Percentiles rank a stretch among this genome's conserved stretches.
Conservation (phyloP, 805 yeast species). For the Kuraishia hungarica region DNA sequence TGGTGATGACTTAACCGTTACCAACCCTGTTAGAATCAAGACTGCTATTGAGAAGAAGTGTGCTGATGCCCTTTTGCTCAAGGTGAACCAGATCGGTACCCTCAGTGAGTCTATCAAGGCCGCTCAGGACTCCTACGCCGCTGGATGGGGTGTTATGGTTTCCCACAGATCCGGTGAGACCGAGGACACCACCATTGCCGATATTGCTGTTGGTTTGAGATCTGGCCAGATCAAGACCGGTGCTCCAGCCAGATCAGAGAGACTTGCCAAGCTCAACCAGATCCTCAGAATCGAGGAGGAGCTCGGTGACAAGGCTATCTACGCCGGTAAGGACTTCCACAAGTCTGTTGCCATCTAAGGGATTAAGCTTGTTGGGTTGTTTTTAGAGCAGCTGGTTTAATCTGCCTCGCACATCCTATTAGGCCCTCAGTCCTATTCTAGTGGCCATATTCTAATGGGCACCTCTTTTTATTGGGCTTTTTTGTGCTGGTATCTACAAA, state of each 20-base stretch:
- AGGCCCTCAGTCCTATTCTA: background rate
- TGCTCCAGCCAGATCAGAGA: conserved; percentile 99
- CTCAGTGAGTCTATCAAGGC: conserved; percentile 94
- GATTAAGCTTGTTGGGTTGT: too few relatives aligned
- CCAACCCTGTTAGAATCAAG: conserved; percentile 92
- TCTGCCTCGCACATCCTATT: background rate
- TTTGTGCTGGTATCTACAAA: background rate
- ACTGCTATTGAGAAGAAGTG: conserved; percentile 96
- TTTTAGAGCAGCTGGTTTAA: background rate
- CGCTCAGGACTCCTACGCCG: conserved; percentile 89
- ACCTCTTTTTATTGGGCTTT: background rate
- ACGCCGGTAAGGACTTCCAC: conserved; percentile 92
- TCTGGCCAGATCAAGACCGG: conserved; percentile 99
- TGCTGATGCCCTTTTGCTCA: conserved; percentile 88
- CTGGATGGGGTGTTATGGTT: conserved; percentile 99
- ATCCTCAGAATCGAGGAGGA: conserved; percentile 97
- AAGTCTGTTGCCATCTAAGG: conserved; percentile 17
- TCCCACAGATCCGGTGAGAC: conserved; percentile 99
- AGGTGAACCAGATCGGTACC: conserved; percentile 99
- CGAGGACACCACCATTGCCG: conserved; percentile 98
- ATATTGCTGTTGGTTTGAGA: conserved; percentile 95
- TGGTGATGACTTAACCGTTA: conserved; percentile 97
- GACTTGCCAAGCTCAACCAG: conserved; percentile 98
- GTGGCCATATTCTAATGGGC: background rate
- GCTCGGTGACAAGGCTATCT: conserved; percentile 94